These are phyloP conservation scores for Lactarius hengduanensis DNA, from an alignment of 768 basidiomycete species.

Conservation along the genomic window DNA sequence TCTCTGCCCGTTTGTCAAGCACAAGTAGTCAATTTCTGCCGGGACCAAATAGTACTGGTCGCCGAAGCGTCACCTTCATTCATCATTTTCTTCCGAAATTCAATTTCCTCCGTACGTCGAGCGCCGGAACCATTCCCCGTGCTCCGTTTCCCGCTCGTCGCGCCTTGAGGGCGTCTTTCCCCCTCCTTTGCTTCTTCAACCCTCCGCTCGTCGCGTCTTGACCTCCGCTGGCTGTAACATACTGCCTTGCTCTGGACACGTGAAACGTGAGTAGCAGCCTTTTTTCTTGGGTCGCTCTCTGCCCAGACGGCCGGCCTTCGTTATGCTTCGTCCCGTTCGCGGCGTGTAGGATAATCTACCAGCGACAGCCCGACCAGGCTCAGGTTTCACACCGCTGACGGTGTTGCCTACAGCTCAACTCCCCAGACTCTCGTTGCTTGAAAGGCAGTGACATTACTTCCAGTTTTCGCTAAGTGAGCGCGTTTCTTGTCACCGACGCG, in stretches of 20 bases:
- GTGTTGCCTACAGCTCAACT: constrained; percentile 5
- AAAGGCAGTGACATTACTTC: constrained; percentile 6
- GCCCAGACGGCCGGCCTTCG: background rate
- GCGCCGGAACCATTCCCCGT: constrained; percentile 25
- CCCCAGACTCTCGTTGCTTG: constrained; percentile 5
- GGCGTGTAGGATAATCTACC: background rate
- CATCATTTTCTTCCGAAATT: constrained; percentile 27
- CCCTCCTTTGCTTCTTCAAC: constrained; percentile 16
- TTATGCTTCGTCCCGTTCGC: background rate
- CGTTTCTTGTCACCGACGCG: background rate
- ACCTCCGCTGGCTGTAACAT: constrained; percentile 10
- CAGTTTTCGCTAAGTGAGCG: constrained; percentile 7
- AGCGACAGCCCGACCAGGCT: constrained; percentile 1
- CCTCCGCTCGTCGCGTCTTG: constrained; percentile 10
- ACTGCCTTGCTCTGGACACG: constrained; percentile 1
- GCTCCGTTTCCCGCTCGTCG: constrained; percentile 9
- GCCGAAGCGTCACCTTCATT: constrained; percentile 25
- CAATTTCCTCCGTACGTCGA: constrained; percentile 22
- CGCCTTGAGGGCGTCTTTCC: constrained; percentile 15
- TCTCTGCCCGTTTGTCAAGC: constrained; percentile 16
- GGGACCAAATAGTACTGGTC: constrained; percentile 30
- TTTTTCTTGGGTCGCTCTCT: background rate
- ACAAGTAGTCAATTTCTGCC: constrained; percentile 20
- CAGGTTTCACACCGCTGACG: constrained; percentile 7
- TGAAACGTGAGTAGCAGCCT: constrained; percentile 16